Conservation (phyloP, 441 rosid genomes). For the Euphorbia celastroides region DNA sequence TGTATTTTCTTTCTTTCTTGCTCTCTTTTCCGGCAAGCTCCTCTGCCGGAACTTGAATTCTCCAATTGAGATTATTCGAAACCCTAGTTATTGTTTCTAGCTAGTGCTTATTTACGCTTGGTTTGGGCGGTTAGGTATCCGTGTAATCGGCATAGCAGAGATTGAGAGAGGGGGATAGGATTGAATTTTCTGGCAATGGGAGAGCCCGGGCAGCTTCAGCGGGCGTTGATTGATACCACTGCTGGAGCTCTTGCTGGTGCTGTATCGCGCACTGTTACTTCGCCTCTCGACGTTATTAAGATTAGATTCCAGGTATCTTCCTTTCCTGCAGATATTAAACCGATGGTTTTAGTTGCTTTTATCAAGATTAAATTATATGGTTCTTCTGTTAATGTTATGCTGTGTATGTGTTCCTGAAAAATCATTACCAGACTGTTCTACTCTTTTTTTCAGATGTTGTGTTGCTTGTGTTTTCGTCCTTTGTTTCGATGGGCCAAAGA, state of each 20-base stretch:
- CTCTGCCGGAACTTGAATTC: background rate
- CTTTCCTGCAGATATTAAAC: no score
- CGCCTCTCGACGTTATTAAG: constrained; percentile 99
- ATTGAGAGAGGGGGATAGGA: background rate
- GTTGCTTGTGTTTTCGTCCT: no score
- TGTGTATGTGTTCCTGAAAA: no score
- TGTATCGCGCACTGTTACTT: constrained; percentile 77
- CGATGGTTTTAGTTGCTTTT: background rate
- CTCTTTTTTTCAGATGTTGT: no score
- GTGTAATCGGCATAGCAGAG: background rate
- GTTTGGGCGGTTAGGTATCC: background rate
- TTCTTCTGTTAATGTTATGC: no score
- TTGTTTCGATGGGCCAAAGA: no score
- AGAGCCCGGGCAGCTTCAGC: constrained; percentile 67
- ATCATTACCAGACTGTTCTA: no score
- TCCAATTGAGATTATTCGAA: background rate
- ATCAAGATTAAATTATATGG: no score
- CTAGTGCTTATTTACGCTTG: background rate
- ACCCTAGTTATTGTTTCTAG: constrained; percentile 17
- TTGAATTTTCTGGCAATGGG: constrained; percentile 33
- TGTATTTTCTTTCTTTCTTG: background rate
- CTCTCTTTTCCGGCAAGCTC: background rate
- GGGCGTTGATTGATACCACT: constrained; percentile 53
- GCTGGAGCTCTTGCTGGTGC: constrained; percentile 86
- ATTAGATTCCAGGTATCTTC: constrained; percentile 88